Evolutionary conservation across 2,329 filamentous ascomycete genomes (phyloP).

Genomic region (Shiraia sp.): DNA sequence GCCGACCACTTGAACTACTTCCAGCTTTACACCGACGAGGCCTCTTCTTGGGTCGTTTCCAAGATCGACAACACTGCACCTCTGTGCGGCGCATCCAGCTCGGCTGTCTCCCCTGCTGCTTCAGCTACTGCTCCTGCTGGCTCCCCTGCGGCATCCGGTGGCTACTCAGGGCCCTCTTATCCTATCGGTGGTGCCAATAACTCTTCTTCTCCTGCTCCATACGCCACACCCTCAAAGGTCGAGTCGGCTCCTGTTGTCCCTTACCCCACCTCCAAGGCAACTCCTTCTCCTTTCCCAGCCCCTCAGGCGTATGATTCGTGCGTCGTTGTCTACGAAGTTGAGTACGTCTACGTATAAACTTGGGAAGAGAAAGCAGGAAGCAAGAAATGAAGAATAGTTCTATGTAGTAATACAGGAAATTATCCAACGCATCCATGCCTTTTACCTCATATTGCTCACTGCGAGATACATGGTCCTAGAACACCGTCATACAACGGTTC

Average conservation of each 20-base stretch:
- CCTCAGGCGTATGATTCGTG: not conserved
- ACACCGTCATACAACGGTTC: too few species aligned
- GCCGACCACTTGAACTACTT: conserved; percentile 64
- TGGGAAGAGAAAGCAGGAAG: not conserved
- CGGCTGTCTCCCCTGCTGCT: conserved; percentile 8
- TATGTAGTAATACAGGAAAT: not conserved
- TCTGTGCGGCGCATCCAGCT: conserved; percentile 12
- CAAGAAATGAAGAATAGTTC: not conserved
- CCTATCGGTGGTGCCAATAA: not conserved
- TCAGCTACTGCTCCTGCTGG: conserved; percentile 3
- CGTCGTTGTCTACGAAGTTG: not conserved
- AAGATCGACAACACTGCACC: conserved; percentile 18
- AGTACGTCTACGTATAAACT: conserved; percentile 3
- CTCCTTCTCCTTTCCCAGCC: conserved; percentile 1
- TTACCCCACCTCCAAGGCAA: not conserved
- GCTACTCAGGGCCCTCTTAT: too few species aligned
- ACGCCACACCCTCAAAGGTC: not conserved
- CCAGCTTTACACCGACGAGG: conserved; percentile 23
- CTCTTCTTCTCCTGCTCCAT: not conserved
- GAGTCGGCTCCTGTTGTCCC: not conserved
- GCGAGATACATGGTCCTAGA: too few species aligned
- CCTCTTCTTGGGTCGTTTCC: conserved; percentile 21
- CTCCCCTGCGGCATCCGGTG: too few species aligned
- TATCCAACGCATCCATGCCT: not conserved
- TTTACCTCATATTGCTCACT: not conserved